Evolutionary conservation across 1,284 basidiomycete genomes (phyloP).

Genomic region (Ceratobasidium sp.): DNA sequence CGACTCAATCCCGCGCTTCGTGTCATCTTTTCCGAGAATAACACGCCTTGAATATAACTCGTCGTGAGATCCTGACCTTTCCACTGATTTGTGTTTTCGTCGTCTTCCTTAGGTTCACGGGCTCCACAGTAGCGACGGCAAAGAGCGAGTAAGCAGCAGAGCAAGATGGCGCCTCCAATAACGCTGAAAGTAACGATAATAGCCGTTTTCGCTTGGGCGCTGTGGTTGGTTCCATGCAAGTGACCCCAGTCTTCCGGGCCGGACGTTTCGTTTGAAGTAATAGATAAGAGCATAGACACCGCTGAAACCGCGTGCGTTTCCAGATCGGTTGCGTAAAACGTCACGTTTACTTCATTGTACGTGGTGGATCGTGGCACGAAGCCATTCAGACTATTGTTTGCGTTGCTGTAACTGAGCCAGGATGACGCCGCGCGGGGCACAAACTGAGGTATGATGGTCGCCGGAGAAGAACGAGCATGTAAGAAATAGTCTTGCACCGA

Average conservation of each 20-base stretch:
- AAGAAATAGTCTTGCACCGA: constrained; percentile 33
- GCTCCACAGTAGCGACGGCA: constrained; percentile 66
- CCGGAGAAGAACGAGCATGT: constrained; percentile 33
- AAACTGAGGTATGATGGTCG: constrained; percentile 27
- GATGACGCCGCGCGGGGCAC: constrained; percentile 48
- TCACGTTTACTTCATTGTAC: constrained; percentile 52
- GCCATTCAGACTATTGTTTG: constrained; percentile 62
- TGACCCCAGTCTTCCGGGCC: constrained; percentile 55
- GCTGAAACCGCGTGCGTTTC: constrained; percentile 79
- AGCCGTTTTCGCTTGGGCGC: constrained; percentile 30
- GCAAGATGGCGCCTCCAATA: constrained; percentile 70
- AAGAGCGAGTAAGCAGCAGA: constrained; percentile 69
- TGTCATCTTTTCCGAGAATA: constrained; percentile 23
- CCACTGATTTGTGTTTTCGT: constrained; percentile 39
- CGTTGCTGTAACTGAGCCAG: constrained; percentile 73
- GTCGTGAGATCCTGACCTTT: constrained; percentile 16
- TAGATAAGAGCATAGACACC: constrained; percentile 68
- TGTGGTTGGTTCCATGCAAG: constrained; percentile 64
- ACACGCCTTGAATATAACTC: background rate
- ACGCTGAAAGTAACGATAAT: constrained; percentile 69
- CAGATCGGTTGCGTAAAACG: constrained; percentile 51
- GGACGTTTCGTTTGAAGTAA: constrained; percentile 59
- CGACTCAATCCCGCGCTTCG: constrained; percentile 24
- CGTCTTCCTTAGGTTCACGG: constrained; percentile 38
- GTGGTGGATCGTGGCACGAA: constrained; percentile 51